phyloP scores from a whole-genome alignment of 2,329 filamentous ascomycete species.

The Xylaria sp. region DNA sequence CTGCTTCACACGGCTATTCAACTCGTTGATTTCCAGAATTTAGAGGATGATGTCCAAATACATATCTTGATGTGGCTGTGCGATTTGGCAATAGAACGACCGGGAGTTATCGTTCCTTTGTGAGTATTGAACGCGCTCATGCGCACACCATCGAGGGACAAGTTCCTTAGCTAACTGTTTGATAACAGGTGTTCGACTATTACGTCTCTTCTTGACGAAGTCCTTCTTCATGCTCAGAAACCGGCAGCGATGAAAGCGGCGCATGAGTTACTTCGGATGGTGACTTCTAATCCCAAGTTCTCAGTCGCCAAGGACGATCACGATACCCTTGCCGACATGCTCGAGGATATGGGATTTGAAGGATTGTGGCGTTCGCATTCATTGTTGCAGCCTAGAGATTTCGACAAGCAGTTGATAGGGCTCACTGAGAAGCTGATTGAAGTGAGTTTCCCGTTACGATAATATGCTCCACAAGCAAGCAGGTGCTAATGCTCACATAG shows the following conservation, averaged over 20 bases:
- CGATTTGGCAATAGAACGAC: constrained; percentile 58
- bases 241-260: constrained; percentile 63
- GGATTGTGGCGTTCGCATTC: constrained; percentile 66
- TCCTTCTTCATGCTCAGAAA: constrained; percentile 68
- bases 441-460: constrained; percentile 47
- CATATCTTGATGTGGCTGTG: constrained; percentile 65
- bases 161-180: constrained; percentile 28
- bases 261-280: constrained; percentile 62
- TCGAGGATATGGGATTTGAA: constrained; percentile 66
- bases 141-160: neutral
- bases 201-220: constrained; percentile 63
- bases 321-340: constrained; percentile 55
- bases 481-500: constrained; percentile 18
- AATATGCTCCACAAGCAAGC: neutral
- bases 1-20: constrained; percentile 67
- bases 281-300: constrained; percentile 61
- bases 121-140: constrained; percentile 46
- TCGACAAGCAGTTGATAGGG: constrained; percentile 57
- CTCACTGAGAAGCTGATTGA: constrained; percentile 67
- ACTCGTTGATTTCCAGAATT: constrained; percentile 68
- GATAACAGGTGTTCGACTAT: constrained; percentile 58
- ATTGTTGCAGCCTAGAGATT: constrained; percentile 54
- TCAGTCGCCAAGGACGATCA: constrained; percentile 54
- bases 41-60: constrained; percentile 67
- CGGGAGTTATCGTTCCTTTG: constrained; percentile 63